A percentile compares a stretch with the other conserved stretches of the same genome.
Evolutionary conservation across 2,329 filamentous ascomycete genomes (phyloP).

Genomic region (Microdochium nivale): DNA sequence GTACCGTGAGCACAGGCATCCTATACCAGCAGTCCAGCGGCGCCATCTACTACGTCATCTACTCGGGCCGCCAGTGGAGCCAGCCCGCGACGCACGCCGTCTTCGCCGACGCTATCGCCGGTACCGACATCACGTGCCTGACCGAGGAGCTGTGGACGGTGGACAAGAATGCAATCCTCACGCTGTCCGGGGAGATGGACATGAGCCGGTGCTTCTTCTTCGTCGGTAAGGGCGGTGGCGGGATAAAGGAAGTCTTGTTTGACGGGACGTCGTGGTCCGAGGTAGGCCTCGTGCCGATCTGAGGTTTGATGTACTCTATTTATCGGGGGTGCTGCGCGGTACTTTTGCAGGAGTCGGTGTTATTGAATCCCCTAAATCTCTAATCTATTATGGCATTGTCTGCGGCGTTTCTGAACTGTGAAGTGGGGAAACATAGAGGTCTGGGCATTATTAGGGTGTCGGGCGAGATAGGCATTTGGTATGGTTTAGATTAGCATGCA

Average conservation of each 20-base stretch:
- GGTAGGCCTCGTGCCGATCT: neutral
- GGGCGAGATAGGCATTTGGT: no score
- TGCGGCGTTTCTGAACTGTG: no score
- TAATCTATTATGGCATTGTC: no score
- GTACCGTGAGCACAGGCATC: neutral
- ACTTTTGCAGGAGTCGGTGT: no score
- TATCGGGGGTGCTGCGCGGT: no score
- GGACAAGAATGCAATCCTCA: neutral
- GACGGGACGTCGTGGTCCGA: neutral
- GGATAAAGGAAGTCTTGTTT: neutral
- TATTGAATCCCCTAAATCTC: no score
- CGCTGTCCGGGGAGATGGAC: neutral
- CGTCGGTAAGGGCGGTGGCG: neutral
- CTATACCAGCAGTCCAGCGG: neutral
- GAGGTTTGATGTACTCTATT: no score
- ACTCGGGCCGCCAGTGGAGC: neutral
- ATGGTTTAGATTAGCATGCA: no score
- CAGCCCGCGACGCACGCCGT: neutral
- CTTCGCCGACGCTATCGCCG: neutral
- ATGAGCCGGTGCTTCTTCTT: neutral
- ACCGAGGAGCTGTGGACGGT: neutral
- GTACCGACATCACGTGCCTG: neutral
- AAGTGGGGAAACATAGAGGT: no score
- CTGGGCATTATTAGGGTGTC: no score
- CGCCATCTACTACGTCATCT: neutral